Percentiles rank a stretch among this genome's conserved stretches.
These are phyloP conservation scores for Suhomyces panamericanus DNA, from an alignment of 1,139 yeast species.

Conservation along the genomic window DNA sequence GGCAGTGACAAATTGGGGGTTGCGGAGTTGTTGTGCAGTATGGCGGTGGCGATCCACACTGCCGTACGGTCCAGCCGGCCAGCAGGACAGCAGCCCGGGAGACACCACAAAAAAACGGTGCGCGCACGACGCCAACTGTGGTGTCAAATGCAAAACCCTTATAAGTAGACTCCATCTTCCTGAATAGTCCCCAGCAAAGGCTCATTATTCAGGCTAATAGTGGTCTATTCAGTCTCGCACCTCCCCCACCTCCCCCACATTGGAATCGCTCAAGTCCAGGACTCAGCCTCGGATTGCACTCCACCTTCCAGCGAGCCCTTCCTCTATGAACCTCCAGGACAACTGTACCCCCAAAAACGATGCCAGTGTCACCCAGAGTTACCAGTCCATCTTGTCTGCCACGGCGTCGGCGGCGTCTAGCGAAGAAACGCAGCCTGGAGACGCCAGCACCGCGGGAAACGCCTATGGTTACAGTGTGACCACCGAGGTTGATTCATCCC, in stretches of 20 bases:
- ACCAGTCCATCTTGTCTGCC: conserved; percentile 11
- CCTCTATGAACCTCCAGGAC: conserved; percentile 17
- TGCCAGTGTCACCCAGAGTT: conserved; percentile 9
- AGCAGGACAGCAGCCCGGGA: too few relatives aligned
- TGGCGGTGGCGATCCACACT: too few relatives aligned
- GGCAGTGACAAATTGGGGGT: too few relatives aligned
- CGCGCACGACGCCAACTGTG: conserved; percentile 9
- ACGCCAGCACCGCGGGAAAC: not conserved
- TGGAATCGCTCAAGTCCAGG: conserved; percentile 1
- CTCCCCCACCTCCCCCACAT: not conserved
- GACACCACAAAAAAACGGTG: not conserved
- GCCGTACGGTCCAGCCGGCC: too few relatives aligned
- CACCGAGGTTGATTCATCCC: not conserved
- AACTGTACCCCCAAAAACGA: conserved; percentile 15
- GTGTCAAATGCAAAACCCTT: not conserved
- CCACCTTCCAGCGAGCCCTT: conserved; percentile 3
- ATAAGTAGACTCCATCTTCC: conserved; percentile 1
- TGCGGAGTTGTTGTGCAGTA: too few relatives aligned
- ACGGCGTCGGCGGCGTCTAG: conserved; percentile 5
- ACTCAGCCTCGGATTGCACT: not conserved
- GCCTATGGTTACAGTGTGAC: not conserved
- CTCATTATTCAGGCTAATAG: conserved; percentile 5
- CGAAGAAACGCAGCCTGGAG: not conserved
- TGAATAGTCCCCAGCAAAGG: not conserved
- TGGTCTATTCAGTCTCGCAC: conserved; percentile 3